Base-by-base conservation (phyloP, 148 eudicot species). In the Rhododendron simsii region DNA sequence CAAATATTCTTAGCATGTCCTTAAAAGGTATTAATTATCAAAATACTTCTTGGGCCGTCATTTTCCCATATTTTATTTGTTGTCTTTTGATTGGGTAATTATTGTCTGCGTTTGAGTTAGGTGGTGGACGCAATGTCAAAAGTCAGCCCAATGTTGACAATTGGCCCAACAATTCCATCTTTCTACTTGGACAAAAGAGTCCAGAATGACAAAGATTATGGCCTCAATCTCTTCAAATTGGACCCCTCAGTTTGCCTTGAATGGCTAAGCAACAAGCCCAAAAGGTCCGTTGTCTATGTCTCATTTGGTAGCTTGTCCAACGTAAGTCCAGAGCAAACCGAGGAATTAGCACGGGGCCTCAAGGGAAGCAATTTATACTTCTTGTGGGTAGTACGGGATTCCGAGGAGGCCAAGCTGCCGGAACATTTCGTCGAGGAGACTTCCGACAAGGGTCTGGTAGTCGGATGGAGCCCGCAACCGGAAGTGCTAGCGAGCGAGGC, bases 111-210 rank as follows among this genome's bases (percentile, higher is more conserved):
- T 15, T 41, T n/a, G 39, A 55, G 45, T 80, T 8, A 91, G 93
- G 90, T 85, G 15, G 41, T 88, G 37, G 92, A 91, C 50, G 76
- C 85, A 75, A 90, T 91, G 93, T 84, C 90, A 14, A 90, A 85
- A 61, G 61, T 87, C 33, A 84, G 86, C 47, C 91, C 87, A 23
- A 14, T 90, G 82, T 47, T 90, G 83, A 87, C 94, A 57, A 86
- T 89, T 2, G 93, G 93, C 23, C 94, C 94, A 80, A 91, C 93
- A 84, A 74, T 91, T 80, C 94, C 94, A 53, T 92, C 93, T 9
- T 55, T 37, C 28, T 55, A 55, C 61, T 55, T 55, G 61, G 61
- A 55, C 61, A 55, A 55, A 4, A 55, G 79, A 61, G 81, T 87
- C 51, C 41, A 83, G 78, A 50, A 84, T 84, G 92, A 92, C 85